phyloP scores from a whole-genome alignment of 257 asterid genomes.

The Echites panduratus region DNA sequence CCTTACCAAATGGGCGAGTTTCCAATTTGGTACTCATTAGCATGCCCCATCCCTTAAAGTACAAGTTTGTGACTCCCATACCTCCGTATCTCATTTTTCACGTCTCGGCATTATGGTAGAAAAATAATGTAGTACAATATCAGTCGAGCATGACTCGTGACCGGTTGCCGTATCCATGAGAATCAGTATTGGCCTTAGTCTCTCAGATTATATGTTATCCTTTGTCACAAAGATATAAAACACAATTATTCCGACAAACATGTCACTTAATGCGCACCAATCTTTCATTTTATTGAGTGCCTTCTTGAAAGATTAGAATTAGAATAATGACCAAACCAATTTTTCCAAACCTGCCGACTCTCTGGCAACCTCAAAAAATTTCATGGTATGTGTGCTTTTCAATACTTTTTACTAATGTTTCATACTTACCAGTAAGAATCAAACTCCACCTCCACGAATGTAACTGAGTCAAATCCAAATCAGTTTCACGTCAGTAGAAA shows the following conservation, averaged over 20 bases:
- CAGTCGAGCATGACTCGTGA: neutral
- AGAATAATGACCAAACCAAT: neutral
- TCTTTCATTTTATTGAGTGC: constrained; percentile 10
- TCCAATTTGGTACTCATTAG: neutral
- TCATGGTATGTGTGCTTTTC: neutral
- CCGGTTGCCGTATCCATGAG: neutral
- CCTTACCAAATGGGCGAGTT: neutral
- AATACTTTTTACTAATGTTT: too few species aligned
- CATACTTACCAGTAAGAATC: too few species aligned
- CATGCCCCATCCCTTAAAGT: too few species aligned
- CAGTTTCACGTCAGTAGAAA: too few species aligned
- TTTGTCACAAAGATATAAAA: neutral
- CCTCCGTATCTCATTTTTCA: neutral
- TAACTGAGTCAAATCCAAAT: too few species aligned
- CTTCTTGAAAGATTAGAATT: neutral
- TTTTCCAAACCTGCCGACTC: neutral
- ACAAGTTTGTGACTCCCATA: neutral
- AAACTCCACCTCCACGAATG: too few species aligned
- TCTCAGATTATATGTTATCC: neutral
- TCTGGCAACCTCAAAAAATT: neutral
- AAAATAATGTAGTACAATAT: too few species aligned
- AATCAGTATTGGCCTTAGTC: neutral
- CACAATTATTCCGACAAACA: neutral
- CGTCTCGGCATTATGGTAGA: too few species aligned
- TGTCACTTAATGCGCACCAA: constrained; percentile 9